phyloP scores from a whole-genome alignment of 2,329 filamentous ascomycete species.

The Paramyrothecium sp. region DNA sequence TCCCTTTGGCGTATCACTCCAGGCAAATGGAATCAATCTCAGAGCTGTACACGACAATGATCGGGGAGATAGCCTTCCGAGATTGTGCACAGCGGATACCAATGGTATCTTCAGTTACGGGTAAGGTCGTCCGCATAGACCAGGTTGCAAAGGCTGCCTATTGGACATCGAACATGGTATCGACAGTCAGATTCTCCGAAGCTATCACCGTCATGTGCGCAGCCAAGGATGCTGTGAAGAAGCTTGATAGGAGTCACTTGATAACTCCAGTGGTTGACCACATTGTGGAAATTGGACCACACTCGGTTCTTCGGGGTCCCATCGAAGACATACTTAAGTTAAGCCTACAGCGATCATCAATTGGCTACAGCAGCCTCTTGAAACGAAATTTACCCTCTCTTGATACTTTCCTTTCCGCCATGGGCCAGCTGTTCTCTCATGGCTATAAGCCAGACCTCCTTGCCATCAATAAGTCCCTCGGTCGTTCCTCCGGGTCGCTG shows the following conservation, averaged over 20 bases:
- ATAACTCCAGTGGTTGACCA: conserved; percentile 1
- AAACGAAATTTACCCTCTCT: conserved; percentile 10
- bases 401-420: conserved; percentile 8
- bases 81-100: neutral
- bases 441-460: conserved; percentile 10
- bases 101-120: conserved; percentile 11
- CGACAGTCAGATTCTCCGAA: neutral
- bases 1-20: conserved; percentile 8
- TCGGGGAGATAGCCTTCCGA: too few species aligned
- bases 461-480: neutral
- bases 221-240: neutral
- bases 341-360: neutral
- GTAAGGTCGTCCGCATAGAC: neutral
- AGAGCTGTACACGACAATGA: neutral
- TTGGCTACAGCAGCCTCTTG: conserved; percentile 12
- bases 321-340: conserved; percentile 15
- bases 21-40: conserved; percentile 1
- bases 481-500: conserved; percentile 10
- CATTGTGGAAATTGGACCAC: conserved; percentile 23
- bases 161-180: conserved; percentile 1
- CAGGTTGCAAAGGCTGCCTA: neutral
- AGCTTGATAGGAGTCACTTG: neutral
- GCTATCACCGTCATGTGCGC: neutral
- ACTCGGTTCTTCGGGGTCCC: conserved; percentile 21
- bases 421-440: conserved; percentile 14